Percentiles rank a stretch among this genome's conserved stretches.
These are phyloP conservation scores for Penicillium sp. DNA, from an alignment of 2,329 filamentous ascomycete genomes.

Conservation along the genomic window DNA sequence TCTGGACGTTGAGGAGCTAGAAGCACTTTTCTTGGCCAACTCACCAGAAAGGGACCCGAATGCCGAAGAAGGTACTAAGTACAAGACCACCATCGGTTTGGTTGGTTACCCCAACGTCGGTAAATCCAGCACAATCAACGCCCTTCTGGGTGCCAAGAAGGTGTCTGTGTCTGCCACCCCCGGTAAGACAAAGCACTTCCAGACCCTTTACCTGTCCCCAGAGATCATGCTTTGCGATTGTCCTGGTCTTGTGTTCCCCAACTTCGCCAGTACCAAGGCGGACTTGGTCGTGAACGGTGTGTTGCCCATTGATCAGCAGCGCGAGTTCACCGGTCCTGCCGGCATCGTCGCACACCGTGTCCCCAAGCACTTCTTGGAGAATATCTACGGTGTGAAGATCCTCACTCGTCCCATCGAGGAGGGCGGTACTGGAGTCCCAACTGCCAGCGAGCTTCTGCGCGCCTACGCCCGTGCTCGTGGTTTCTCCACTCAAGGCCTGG, in stretches of 20 bases:
- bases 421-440: constrained; percentile 85
- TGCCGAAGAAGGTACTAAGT: constrained; percentile 46
- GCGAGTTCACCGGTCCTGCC: constrained; percentile 86
- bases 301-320: constrained; percentile 91
- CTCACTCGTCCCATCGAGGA: constrained; percentile 78
- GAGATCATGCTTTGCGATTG: constrained; percentile 94
- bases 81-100: constrained; percentile 84
- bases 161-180: constrained; percentile 96
- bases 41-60: constrained; percentile 59
- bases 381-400: constrained; percentile 91
- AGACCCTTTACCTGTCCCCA: constrained; percentile 92
- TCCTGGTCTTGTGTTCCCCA: constrained; percentile 96
- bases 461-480: constrained; percentile 88
- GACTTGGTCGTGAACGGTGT: constrained; percentile 95
- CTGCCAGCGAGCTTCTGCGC: constrained; percentile 78
- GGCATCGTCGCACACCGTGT: constrained; percentile 81
- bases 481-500: constrained; percentile 84
- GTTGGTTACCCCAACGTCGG: constrained; percentile 99
- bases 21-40: constrained; percentile 81
- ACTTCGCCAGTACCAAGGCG: constrained; percentile 94
- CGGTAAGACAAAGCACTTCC: constrained; percentile 99
- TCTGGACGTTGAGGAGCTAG: constrained; percentile 87
- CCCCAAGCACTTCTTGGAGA: constrained; percentile 85
- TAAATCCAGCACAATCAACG: constrained; percentile 99
- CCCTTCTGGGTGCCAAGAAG: constrained; percentile 96